phyloP scores from a whole-genome alignment of 805 yeast genomes.

The Zygotorulaspora sp. region DNA sequence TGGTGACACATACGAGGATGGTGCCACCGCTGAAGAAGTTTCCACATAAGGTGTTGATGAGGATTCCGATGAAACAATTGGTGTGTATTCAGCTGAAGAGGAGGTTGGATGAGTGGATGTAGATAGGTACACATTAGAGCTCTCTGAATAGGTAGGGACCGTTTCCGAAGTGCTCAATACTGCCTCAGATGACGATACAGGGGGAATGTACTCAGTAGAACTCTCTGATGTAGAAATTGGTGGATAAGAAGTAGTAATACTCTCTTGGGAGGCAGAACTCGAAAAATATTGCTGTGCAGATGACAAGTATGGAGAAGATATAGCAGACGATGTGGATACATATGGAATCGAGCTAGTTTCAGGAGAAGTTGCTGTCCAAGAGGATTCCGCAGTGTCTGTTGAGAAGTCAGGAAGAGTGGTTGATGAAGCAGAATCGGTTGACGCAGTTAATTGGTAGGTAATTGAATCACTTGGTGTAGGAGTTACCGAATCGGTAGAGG shows the following conservation, averaged over 20 bases:
- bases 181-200: not conserved
- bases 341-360: not conserved
- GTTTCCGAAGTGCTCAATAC: no score
- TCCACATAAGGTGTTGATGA: not conserved
- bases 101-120: not conserved
- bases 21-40: not conserved
- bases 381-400: not conserved
- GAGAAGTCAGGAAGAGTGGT: not conserved
- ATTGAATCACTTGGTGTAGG: no score
- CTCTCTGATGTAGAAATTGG: not conserved
- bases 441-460: not conserved
- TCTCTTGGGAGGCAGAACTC: conserved; percentile 1
- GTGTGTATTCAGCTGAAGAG: not conserved
- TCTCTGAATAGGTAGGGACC: no score
- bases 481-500: no score
- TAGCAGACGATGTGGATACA: conserved; percentile 1
- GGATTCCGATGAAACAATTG: not conserved
- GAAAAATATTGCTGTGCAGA: not conserved
- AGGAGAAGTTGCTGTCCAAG: not conserved
- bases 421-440: not conserved
- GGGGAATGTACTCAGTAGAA: not conserved
- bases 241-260: conserved; percentile 1
- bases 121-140: no score
- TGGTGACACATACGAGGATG: no score
- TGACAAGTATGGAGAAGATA: conserved; percentile 1